A percentile compares a stretch with the other conserved stretches of the same genome.
Evolutionary conservation across 495 filamentous ascomycete genomes (phyloP).

Genomic region (Aspergillus hancockii): DNA sequence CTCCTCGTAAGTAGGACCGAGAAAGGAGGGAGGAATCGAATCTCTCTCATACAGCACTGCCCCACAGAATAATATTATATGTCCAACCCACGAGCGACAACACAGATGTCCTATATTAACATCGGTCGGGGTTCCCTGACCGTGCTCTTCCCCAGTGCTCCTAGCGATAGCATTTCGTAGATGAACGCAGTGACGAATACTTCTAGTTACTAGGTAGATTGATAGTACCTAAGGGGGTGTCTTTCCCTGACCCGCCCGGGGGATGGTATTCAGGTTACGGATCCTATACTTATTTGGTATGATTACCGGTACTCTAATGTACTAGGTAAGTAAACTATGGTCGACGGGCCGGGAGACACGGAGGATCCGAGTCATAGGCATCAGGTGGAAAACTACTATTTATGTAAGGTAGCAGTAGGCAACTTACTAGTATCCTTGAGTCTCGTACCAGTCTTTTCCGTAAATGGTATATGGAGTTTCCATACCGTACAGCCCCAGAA

Average conservation of each 20-base stretch:
- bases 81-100: neutral
- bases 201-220: neutral
- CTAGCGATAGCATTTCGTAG: neutral
- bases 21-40: neutral
- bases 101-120: neutral
- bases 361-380: neutral
- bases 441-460: conserved; percentile 9
- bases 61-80: conserved; percentile 1
- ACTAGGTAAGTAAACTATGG: neutral
- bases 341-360: neutral
- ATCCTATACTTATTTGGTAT: neutral
- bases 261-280: neutral
- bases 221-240: neutral
- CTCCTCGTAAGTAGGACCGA: neutral
- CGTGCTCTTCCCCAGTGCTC: neutral
- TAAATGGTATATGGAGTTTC: conserved; percentile 2
- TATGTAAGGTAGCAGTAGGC: neutral
- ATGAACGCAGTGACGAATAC: neutral
- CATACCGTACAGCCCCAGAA: conserved; percentile 19
- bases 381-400: neutral
- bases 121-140: neutral
- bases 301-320: neutral
- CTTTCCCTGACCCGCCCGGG: neutral
- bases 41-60: neutral
- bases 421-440: conserved; percentile 11